Evolutionary conservation across 2,329 filamentous ascomycete genomes (phyloP), one percentile per base, ranked within the genome.

Genomic region (Nothophaeocryptopus gaeumannii): DNA sequence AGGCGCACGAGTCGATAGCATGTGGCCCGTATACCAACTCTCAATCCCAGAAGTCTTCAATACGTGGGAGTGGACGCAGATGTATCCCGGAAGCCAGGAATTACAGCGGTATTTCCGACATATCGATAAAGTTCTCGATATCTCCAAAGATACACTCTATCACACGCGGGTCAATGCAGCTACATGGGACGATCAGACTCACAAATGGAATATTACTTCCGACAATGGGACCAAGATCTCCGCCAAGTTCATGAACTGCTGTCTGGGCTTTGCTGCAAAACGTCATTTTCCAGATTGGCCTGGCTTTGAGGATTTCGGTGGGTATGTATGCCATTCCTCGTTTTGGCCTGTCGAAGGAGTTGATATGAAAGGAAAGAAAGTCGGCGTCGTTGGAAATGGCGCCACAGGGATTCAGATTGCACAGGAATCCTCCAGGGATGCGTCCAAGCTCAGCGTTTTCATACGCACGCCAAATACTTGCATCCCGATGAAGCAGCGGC

Each of bases 401-500:
- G 67, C 70, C 2, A 71, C 71, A 0, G 71, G 68, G 3, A 67
- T 74, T 4, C 72, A 74, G 41, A 60, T 65, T 8, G 60, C 61
- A 7, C 64, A 66, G 37, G 63, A 66, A 35, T 55, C 58, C 20
- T 31, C 49, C n/a, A 58, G 57, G 34, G 57, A 62, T n/a, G 64
- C 62, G 10, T 49, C 44, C 1, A 69, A 67, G 2, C 63, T 86
- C 2, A 74, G 70, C 1, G 79, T 86, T 26, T 85, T 86, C 64
- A 80, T 86, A 58, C 76, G 84, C 11, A 86, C 82, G 0, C 83
- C 84, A 0, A 86, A 86, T 49, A 70, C 84, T 2, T 80, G 80
- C 0, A 60, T 86, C 1, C 82, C 82, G 0, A 83, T 86, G 79
- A 72, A 74, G 3, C 74, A 77, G 47, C 67, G 70, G 5, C 33